Evolutionary conservation across 2,329 filamentous ascomycete species (phyloP), one percentile per base, ranked within the genome.

Genomic region (Hypoxylon sp.): DNA sequence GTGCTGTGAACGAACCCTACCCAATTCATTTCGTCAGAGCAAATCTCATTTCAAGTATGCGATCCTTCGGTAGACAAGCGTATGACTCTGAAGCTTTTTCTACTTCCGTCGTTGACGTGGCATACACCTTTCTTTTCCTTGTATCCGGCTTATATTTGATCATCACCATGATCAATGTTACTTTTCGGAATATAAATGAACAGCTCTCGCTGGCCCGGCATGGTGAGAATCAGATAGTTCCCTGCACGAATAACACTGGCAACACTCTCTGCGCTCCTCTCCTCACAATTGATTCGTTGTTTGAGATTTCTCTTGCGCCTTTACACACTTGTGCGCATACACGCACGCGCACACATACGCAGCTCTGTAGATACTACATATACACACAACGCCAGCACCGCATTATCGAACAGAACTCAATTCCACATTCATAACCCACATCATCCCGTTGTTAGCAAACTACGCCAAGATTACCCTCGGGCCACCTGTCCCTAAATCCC

Each of bases 31-130:
- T 44, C 42, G 49, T 17, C 31, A 7, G 17, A 61, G 25, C 33
- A 37, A 44, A 40, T 51, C 54, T 17, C n/a, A 50, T 53, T 48
- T 60, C 44, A 11, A 44, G 42, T 31, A 53, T 37, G 31, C n/a
- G 55, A 22, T 57, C 37, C 20, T 66, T 62, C 22, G 31, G 50
- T 35, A 40, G 46, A 61, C 53, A 44, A 56, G 48, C 49, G 35
- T 65, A 49, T 65, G 61, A 65, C 64, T 60, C 55, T 60, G 8
- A 31, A 54, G 27, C 61, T 68, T 70, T 68, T 68, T 70, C 68
- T 68, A 70, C 68, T 68, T 70, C 27, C 22, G 22, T 17, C 30
- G 22, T 67, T 60, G 50, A 70, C 64, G 61, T 66, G 64, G 51
- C 64, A 49, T 59, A 49, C 66, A 55, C 51, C 59, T 33, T 64